A percentile compares a stretch with the other conserved stretches of the same genome.
These are phyloP conservation scores for Syzygium aqueum DNA, from an alignment of 345 rosid species.

Conservation along the genomic window DNA sequence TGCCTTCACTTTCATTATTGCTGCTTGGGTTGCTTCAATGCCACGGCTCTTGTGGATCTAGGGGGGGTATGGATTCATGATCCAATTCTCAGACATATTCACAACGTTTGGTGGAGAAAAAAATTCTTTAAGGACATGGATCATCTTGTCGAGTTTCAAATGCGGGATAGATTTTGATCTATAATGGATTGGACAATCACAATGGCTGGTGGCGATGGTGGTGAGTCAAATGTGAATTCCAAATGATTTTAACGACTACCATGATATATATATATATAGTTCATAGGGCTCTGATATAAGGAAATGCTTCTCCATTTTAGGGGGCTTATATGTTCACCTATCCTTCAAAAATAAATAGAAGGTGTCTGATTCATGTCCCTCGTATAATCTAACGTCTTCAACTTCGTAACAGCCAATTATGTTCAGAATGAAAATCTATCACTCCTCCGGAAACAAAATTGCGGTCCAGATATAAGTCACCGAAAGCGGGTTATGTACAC, in stretches of 20 bases:
- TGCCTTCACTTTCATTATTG: background rate
- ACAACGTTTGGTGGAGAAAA: background rate
- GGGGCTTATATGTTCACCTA: background rate
- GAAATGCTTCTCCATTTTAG: fast-evolving
- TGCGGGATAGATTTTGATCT: background rate
- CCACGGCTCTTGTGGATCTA: background rate
- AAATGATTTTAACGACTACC: background rate
- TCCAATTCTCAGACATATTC: background rate
- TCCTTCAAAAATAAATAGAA: background rate
- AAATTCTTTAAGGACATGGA: background rate
- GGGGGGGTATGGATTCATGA: background rate
- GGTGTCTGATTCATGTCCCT: background rate
- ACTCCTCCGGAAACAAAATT: background rate
- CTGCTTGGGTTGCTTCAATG: background rate
- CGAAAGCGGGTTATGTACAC: fast-evolving
- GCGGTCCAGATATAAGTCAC: background rate
- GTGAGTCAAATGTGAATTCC: background rate
- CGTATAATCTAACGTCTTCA: background rate
- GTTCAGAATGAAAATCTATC: background rate
- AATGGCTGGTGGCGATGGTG: background rate
- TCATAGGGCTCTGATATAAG: background rate
- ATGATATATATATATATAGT: background rate
- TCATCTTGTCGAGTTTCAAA: background rate
- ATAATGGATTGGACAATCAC: background rate
- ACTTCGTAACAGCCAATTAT: background rate